These are phyloP conservation scores for Coelastrella sp. DNA, from an alignment of 139 green algal genomes.

Conservation along the genomic window DNA sequence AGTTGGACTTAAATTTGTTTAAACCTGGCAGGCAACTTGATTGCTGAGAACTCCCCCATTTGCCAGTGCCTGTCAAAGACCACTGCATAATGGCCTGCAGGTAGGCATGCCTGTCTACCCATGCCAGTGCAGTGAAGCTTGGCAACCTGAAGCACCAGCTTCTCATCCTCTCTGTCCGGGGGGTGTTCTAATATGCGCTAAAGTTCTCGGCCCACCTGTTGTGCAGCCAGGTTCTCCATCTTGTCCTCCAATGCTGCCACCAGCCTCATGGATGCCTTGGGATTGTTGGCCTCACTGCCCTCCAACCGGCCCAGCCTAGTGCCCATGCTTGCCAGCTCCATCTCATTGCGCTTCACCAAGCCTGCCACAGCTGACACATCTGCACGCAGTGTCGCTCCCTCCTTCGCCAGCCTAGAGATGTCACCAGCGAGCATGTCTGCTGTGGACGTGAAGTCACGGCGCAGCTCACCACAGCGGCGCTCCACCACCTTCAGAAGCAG, in stretches of 20 bases:
- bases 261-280: conserved; percentile 39
- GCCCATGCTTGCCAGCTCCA: not conserved
- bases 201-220: conserved; percentile 23
- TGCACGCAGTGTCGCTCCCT: conserved; percentile 2
- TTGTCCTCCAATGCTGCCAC: conserved; percentile 42
- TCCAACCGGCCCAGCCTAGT: not conserved
- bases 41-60: too few relatives aligned
- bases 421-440: conserved; percentile 25
- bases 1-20: not conserved
- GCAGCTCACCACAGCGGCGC: conserved; percentile 16
- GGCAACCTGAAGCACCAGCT: too few relatives aligned
- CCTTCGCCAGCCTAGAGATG: conserved; percentile 2
- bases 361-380: conserved; percentile 25
- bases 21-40: too few relatives aligned
- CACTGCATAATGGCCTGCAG: not conserved
- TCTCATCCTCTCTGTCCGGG: not conserved
- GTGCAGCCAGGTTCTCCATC: conserved; percentile 30
- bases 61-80: too few relatives aligned
- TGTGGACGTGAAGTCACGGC: conserved; percentile 1
- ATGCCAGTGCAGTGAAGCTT: not conserved
- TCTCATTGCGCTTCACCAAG: not conserved
- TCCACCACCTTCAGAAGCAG: conserved; percentile 31
- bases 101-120: not conserved
- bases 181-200: too few relatives aligned
- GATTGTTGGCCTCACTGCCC: not conserved